Evolutionary conservation across 495 filamentous ascomycete species (phyloP), one percentile per base, ranked within the genome.

Genomic region (Talaromyces proteolyticus): DNA sequence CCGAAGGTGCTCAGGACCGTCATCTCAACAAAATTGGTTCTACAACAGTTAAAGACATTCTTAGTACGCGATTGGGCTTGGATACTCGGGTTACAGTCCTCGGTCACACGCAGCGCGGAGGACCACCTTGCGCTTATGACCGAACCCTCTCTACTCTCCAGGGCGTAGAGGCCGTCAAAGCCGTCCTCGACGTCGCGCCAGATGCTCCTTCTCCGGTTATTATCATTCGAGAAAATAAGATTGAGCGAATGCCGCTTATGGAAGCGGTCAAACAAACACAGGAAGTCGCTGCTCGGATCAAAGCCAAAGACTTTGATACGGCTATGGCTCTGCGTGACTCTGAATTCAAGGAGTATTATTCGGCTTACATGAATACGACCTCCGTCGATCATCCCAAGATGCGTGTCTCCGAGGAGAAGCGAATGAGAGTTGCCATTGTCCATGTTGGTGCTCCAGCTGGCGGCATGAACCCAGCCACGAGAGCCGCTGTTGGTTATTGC

Each of bases 381-480:
- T 82, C 79, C 11, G 76, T 78, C 2, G 81, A 86, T 43, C 80
- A 87, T 53, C 77, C 77, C 3, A 72, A 74, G 42, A 62, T 85
- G 53, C 59, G 74, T 43, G 72, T 95, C 17, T 81, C 90, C 0
- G 73, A 82, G 50, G 76, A 86, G 29, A 87, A 95, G 76, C 84
- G 84, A 57, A 91, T 96, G 89, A 83, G 81, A 34, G 89, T 99
- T 57, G 93, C 86, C 6, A 92, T 97, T 54, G 86, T 99, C 62
- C 95, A 99, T 59, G 90, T 98, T 50, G 94, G 94, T 55, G 94
- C 94, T 22, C 94, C 94, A 5, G 94, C 94, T n/a, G 94, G 93
- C 59, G 94, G 94, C 62, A 96, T 99, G 85, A 99, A 99, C 68
- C 89, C 91, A 39, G 92, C 94, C 18, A 95, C 95, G 16, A 84